These are phyloP conservation scores for Fusarium longipes DNA, from an alignment of 2,329 filamentous ascomycete genomes.

Conservation along the genomic window DNA sequence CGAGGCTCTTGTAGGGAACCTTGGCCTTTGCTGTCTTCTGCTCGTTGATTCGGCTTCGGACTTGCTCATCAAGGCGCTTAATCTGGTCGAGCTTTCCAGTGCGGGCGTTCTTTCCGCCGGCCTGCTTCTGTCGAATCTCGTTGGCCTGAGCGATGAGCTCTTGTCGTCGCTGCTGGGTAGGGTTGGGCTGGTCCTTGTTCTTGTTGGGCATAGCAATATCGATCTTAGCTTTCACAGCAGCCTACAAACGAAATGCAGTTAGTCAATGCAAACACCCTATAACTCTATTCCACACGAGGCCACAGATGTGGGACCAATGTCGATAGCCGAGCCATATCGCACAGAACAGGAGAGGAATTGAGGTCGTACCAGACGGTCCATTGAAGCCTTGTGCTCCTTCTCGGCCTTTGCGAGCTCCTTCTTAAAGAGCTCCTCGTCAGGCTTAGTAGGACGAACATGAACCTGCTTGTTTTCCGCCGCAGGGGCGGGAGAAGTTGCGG, in stretches of 20 bases:
- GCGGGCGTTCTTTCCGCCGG: conserved; percentile 85
- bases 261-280: conserved; percentile 25
- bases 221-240: conserved; percentile 87
- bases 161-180: conserved; percentile 82
- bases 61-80: conserved; percentile 88
- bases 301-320: conserved; percentile 35
- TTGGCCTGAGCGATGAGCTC: conserved; percentile 86
- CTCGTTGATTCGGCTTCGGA: conserved; percentile 86
- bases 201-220: conserved; percentile 81
- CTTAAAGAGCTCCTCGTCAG: conserved; percentile 88
- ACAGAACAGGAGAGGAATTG: conserved; percentile 17
- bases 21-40: conserved; percentile 87
- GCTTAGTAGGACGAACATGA: conserved; percentile 79
- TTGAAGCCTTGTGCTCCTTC: conserved; percentile 83
- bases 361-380: conserved; percentile 65
- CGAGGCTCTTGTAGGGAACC: conserved; percentile 84
- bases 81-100: conserved; percentile 86
- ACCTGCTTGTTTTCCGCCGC: conserved; percentile 53
- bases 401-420: conserved; percentile 81
- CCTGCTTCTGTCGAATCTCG: conserved; percentile 88
- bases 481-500: conserved; percentile 58
- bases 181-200: conserved; percentile 81
- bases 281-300: conserved; percentile 24
- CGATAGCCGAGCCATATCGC: conserved; percentile 15
- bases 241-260: conserved; percentile 63